Evolutionary conservation across 2,329 filamentous ascomycete species (phyloP), one percentile per base, ranked within the genome.

Genomic region (Sporothrix euskadiensis): DNA sequence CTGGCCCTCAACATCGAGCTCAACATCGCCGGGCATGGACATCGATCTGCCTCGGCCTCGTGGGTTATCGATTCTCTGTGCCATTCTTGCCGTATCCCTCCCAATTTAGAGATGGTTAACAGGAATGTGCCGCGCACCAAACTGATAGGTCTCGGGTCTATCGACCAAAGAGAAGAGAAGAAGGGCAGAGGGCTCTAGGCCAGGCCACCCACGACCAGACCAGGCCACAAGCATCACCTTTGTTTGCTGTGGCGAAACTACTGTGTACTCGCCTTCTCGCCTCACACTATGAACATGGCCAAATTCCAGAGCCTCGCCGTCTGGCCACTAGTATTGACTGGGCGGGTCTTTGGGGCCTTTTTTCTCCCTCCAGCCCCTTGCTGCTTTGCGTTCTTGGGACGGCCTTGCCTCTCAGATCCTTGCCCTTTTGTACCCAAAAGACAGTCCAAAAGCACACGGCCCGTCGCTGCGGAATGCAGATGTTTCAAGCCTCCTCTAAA

Each of bases 291-390:
- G 63, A 14, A 22, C 12, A 10, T 9, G 52, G 35, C 57, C 22
- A 49, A 59, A 73, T 74, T 72, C 73, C 70, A 74, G 73, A 72
- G 70, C 65, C 73, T 72, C 47, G 65, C 56, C 61, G 22, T 47
- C 39, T 41, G 22, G n/a, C 69, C 49, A 30, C 59, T 32, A 54
- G 14, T 30, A 49, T 49, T 22, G 32, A 4, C 41, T 56, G 6
- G 32, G 47, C 10, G 22, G 52, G 22, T 47, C 52, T 57, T n/a
- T 26, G 7, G 22, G 30, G 14, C 52, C 16, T 35, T 65, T 26
- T 39, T 6, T 30, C 26, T 61, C 71, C n/a, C 35, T 44, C 59
- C 72, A 73, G 61, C 72, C 72, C 69, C 61, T 73, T 57, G 49
- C 49, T 68, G 69, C 57, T 65, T 66, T 72, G 32, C 47, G 30